phyloP scores from a whole-genome alignment of 805 yeast species.

The Candida quercuum region DNA sequence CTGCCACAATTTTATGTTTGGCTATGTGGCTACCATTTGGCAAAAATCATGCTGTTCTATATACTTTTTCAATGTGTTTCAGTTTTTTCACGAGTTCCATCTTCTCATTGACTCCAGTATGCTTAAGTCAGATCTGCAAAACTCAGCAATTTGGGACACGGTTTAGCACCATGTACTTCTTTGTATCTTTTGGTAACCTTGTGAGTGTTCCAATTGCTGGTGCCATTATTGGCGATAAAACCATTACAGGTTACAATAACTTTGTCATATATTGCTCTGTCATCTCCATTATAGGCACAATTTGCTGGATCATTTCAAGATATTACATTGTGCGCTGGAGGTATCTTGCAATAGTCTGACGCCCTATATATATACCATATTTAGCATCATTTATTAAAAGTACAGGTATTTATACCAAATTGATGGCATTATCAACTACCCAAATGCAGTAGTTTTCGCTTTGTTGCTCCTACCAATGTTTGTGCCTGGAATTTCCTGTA shows the following conservation, averaged over 20 bases:
- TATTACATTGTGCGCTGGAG: constrained; percentile 11
- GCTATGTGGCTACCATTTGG: constrained; percentile 35
- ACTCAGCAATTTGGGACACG: constrained; percentile 46
- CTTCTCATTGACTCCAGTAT: constrained; percentile 29
- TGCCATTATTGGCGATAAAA: constrained; percentile 34
- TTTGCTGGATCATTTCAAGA: constrained; percentile 7
- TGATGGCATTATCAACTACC: too few relatives aligned
- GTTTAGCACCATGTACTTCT: constrained; percentile 50
- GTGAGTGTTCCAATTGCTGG: constrained; percentile 45
- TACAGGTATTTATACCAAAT: too few relatives aligned
- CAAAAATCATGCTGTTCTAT: constrained; percentile 20
- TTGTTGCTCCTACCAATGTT: too few relatives aligned
- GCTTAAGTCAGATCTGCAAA: constrained; percentile 50
- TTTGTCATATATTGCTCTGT: constrained; percentile 24
- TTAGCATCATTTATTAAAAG: too few relatives aligned
- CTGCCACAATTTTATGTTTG: constrained; percentile 30
- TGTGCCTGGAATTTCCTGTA: not conserved
- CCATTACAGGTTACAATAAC: constrained; percentile 5
- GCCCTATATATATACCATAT: too few relatives aligned
- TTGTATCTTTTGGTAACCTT: constrained; percentile 48
- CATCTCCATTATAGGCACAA: constrained; percentile 6
- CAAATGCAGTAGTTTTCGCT: too few relatives aligned
- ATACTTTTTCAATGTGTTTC: constrained; percentile 39
- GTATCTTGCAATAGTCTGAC: constrained; percentile 6
- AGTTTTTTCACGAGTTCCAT: constrained; percentile 51